These are phyloP conservation scores for Entonaema liquescens DNA, from an alignment of 495 filamentous ascomycete genomes.

Conservation along the genomic window DNA sequence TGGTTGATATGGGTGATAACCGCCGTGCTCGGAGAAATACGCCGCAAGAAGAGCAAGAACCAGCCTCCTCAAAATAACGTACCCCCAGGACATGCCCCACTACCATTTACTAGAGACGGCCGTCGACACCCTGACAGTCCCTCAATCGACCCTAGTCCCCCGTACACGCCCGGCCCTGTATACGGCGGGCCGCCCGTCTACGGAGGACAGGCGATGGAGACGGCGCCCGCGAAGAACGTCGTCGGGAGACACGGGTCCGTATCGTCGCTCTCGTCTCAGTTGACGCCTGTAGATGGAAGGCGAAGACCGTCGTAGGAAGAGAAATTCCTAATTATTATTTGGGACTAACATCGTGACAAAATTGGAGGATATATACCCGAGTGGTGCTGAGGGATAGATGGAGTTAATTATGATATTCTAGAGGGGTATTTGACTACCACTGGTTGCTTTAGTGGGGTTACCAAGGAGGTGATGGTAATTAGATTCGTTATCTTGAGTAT, in stretches of 20 bases:
- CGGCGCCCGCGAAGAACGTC: conserved; percentile 16
- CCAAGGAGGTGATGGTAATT: background rate
- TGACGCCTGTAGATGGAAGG: background rate
- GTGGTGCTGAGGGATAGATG: background rate
- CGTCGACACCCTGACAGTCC: background rate
- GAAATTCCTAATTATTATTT: background rate
- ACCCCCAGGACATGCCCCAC: background rate
- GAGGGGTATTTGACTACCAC: background rate
- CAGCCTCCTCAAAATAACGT: background rate
- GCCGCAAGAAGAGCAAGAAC: background rate
- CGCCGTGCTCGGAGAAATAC: conserved; percentile 38
- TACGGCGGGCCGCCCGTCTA: conserved; percentile 3
- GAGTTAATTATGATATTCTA: background rate
- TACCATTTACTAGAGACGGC: background rate
- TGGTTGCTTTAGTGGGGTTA: background rate
- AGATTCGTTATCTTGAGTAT: background rate
- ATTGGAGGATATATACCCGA: background rate
- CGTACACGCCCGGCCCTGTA: conserved; percentile 17
- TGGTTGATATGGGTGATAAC: conserved; percentile 48
- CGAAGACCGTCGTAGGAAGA: background rate
- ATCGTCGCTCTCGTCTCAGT: conserved; percentile 14
- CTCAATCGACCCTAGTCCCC: conserved; percentile 27
- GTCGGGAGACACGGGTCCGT: background rate
- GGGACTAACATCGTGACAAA: background rate
- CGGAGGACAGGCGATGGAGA: conserved; percentile 1